A percentile compares a stretch with the other conserved stretches of the same genome.
Conservation (phyloP, 345 rosid species). For the Citrus sp. region DNA sequence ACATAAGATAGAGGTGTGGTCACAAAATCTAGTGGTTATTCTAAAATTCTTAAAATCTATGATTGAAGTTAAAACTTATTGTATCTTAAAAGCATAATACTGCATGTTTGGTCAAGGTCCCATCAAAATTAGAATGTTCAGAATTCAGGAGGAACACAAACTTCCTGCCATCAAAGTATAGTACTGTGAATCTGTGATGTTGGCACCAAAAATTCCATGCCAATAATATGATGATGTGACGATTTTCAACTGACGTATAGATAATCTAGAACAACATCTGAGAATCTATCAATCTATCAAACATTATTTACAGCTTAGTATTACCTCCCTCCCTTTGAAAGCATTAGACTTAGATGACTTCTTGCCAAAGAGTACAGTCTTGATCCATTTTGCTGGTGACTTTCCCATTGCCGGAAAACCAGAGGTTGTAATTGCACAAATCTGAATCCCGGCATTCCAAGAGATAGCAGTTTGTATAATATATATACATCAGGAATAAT, state of each 20-base stretch:
- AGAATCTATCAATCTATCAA: not conserved
- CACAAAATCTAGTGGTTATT: not conserved
- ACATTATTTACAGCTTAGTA: not conserved
- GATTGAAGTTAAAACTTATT: not conserved
- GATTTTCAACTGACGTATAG: not conserved
- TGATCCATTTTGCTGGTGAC: constrained; percentile 81
- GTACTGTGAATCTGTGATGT: not conserved
- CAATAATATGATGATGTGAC: not conserved
- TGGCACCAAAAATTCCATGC: not conserved
- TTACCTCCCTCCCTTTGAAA: constrained; percentile 70
- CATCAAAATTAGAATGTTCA: not conserved
- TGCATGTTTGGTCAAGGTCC: not conserved
- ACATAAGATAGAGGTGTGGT: not conserved
- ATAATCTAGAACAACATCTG: not conserved
- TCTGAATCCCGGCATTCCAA: constrained; percentile 17
- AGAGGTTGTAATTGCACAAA: constrained; percentile 17
- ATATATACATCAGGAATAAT: not conserved
- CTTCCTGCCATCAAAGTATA: not conserved
- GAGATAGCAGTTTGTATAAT: not conserved
- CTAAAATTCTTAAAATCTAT: not conserved
- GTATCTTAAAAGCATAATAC: not conserved
- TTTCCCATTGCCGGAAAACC: constrained; percentile 56
- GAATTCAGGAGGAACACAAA: not conserved
- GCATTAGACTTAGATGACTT: constrained; percentile 61
- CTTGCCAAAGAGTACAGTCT: constrained; percentile 77